phyloP scores from a whole-genome alignment of 2,329 filamentous ascomycete species.

The Pseudogymnoascus sp. region DNA sequence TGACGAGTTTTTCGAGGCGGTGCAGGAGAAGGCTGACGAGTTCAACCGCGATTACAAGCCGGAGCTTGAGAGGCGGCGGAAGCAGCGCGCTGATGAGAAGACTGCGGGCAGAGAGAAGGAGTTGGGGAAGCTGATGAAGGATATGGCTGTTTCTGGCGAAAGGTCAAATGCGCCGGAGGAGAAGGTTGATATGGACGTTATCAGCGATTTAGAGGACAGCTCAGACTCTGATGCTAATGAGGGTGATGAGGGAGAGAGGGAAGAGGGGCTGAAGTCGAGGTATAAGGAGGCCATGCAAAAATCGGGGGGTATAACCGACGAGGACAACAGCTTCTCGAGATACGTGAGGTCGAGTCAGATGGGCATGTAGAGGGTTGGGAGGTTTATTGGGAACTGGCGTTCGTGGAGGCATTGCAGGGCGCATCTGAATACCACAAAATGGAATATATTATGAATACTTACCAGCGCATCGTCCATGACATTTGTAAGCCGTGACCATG shows the following conservation, averaged over 20 bases:
- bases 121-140: constrained; percentile 87
- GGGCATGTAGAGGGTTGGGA: constrained; percentile 20
- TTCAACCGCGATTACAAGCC: constrained; percentile 88
- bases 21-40: constrained; percentile 78
- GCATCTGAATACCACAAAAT: constrained; percentile 25
- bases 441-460: constrained; percentile 1
- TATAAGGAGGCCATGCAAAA: constrained; percentile 71
- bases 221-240: constrained; percentile 54
- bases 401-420: constrained; percentile 26
- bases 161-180: constrained; percentile 28
- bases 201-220: constrained; percentile 33
- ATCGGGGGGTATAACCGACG: constrained; percentile 27
- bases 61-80: constrained; percentile 72
- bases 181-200: constrained; percentile 32
- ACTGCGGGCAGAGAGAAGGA: constrained; percentile 67
- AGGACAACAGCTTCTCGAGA: constrained; percentile 29
- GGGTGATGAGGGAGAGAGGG: constrained; percentile 48
- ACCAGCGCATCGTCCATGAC: not conserved
- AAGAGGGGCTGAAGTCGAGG: constrained; percentile 60
- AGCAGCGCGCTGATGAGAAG: constrained; percentile 70
- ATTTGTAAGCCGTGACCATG: not conserved
- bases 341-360: constrained; percentile 29
- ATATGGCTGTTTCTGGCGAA: constrained; percentile 61
- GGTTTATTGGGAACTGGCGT: constrained; percentile 17
- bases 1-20: constrained; percentile 87